Base-by-base conservation (phyloP, 768 basidiomycete genomes). In the Termitomyces sp. region DNA sequence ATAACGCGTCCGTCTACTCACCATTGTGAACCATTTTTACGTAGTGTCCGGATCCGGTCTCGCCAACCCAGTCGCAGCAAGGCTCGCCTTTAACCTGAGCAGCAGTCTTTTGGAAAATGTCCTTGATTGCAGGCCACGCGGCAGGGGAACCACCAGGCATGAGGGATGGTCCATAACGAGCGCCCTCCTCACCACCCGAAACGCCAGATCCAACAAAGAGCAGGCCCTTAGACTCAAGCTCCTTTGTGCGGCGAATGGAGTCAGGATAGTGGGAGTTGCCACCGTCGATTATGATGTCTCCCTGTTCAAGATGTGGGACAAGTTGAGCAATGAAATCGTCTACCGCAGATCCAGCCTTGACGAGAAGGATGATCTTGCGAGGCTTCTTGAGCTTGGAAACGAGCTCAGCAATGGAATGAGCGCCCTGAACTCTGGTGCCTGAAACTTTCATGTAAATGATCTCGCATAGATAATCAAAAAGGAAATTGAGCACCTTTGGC, bases 1-100 rank as follows among this genome's bases (percentile, higher is more conserved):
- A 41, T 15, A 54, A 22, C 48, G 34, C 6, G 53, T 64, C 60
- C 53, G 56, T 31, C 18, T 54, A 71, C 70, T 68, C 73, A 88
- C 93, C 93, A 59, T 94, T 93, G 80, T 99, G 96, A 62, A 99
- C 96, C 96, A 99, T 98, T 82, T 99, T 99, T 76, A 99, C 96
- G 75, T 98, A 99, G 81, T 98, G 96, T 33, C 94, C 95, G 50
- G 92, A 81, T 60, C 95, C 97, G 61, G 87, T 89, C 76, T 95
- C 91, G 48, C 97, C 97, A 67, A 99, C 96, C 97, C 97, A 99
- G 78, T 99, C 97, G 73, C 96, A 98, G 81, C 97, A 99, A 34
- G 97, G 97, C 66, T 93, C 92, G 62, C 94, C 94, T 56, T 93
- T 81, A 62, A 89, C 92, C 72, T 98, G 94, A 59, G 97, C 97